A percentile compares a stretch with the other conserved stretches of the same genome.
Evolutionary conservation across 2,329 filamentous ascomycete genomes (phyloP).

Genomic region (Xenosphaeropsis pyriputrescens): DNA sequence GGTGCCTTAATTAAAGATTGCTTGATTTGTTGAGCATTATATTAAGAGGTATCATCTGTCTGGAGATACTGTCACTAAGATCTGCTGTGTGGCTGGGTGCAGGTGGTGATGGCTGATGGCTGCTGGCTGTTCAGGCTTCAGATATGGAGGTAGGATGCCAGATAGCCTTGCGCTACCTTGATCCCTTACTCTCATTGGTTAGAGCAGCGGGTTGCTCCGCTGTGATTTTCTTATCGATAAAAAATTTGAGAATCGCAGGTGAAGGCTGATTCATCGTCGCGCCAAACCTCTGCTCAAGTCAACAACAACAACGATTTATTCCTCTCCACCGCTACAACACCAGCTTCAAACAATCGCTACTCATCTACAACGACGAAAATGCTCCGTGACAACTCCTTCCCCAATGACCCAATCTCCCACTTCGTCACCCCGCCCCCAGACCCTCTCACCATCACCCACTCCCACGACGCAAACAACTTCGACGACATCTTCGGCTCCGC

Average conservation of each 20-base stretch:
- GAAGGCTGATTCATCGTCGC: not conserved
- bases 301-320: not conserved
- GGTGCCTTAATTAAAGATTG: not conserved
- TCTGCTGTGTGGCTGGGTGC: not conserved
- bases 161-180: too few relatives aligned
- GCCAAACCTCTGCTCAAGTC: not conserved
- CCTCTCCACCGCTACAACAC: not conserved
- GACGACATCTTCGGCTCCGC: slow-evolving; percentile 19
- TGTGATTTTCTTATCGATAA: not conserved
- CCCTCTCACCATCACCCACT: too few relatives aligned
- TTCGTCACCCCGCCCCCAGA: slow-evolving; percentile 6
- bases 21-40: not conserved
- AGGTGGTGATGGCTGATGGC: not conserved
- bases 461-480: slow-evolving; percentile 9
- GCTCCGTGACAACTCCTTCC: not conserved
- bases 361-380: not conserved
- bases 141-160: not conserved
- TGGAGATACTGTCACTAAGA: not conserved
- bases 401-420: not conserved
- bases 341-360: not conserved
- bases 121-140: not conserved
- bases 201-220: not conserved
- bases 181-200: too few relatives aligned
- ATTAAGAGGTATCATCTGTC: not conserved
- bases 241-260: not conserved